Conservation (phyloP, 441 rosid species). For the Pelargonium fulgidum region DNA sequence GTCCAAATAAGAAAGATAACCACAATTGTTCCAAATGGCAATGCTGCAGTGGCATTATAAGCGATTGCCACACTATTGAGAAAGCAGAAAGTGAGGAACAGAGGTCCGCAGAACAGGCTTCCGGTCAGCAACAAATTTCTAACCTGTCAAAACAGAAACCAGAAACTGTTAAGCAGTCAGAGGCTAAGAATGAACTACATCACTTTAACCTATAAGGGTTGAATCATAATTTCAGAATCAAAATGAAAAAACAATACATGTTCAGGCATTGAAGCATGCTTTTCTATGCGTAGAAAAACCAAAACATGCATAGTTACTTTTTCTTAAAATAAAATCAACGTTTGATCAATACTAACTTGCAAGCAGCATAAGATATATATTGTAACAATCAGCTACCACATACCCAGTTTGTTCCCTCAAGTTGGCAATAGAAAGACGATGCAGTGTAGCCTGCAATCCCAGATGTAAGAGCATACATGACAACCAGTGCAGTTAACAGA, state of each 20-base stretch:
- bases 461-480: constrained; percentile 35
- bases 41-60: constrained; percentile 25
- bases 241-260: no score
- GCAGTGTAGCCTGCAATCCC: constrained; percentile 38
- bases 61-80: constrained; percentile 24
- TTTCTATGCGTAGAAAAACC: no score
- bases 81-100: constrained; percentile 27
- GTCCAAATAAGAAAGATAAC: constrained; percentile 30
- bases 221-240: no score
- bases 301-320: no score
- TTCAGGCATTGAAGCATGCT: no score
- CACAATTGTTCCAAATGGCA: constrained; percentile 26
- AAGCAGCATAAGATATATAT: no score
- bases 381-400: neutral
- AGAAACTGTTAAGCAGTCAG: no score
- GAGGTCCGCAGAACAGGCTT: constrained; percentile 22
- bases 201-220: no score
- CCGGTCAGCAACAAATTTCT: constrained; percentile 28
- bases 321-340: no score
- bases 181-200: no score
- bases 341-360: no score
- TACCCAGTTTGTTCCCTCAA: constrained; percentile 31
- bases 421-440: constrained; percentile 28
- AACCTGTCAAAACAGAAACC: constrained; percentile 20
- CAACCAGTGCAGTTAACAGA: constrained; percentile 35